A percentile compares a stretch with the other conserved stretches of the same genome.
These are phyloP conservation scores for Metroxylon sagu DNA, from an alignment of 176 grass and related monocot genomes.

Conservation along the genomic window DNA sequence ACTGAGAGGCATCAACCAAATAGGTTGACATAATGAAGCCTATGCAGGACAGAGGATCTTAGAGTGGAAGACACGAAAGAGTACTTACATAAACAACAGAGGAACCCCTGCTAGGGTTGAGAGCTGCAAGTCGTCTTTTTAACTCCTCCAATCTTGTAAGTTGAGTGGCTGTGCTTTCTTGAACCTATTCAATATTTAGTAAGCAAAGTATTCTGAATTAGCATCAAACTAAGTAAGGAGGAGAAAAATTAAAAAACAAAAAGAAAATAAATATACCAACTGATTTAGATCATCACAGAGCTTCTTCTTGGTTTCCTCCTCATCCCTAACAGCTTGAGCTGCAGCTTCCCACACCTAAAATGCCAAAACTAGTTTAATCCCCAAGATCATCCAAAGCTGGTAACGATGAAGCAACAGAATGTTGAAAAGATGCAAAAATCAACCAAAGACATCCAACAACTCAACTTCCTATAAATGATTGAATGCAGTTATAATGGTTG, in stretches of 20 bases:
- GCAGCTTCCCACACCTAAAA: constrained; percentile 81
- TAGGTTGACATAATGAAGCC: too few species aligned
- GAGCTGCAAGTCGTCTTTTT: constrained; percentile 70
- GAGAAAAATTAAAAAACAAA: constrained; percentile 3
- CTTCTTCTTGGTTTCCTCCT: constrained; percentile 74
- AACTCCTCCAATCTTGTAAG: constrained; percentile 75
- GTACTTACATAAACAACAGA: constrained; percentile 49
- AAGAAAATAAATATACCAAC: constrained; percentile 44
- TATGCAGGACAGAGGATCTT: constrained; percentile 1
- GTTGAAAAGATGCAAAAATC: neutral
- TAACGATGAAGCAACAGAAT: neutral
- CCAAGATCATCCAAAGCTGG: neutral
- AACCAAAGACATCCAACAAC: too few species aligned
- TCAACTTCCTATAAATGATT: too few species aligned
- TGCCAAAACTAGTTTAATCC: constrained; percentile 16
- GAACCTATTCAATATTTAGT: constrained; percentile 48
- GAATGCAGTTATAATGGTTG: too few species aligned
- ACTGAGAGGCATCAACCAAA: too few species aligned
- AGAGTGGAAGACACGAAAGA: neutral
- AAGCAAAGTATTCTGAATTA: constrained; percentile 4
- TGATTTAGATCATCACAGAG: constrained; percentile 78
- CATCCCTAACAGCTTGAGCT: constrained; percentile 63
- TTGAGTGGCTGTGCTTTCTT: constrained; percentile 72
- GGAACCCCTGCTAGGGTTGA: constrained; percentile 56
- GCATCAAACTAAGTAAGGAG: too few species aligned